These are phyloP conservation scores for Cardamine occulta DNA, from an alignment of 345 rosid genomes.

Conservation along the genomic window DNA sequence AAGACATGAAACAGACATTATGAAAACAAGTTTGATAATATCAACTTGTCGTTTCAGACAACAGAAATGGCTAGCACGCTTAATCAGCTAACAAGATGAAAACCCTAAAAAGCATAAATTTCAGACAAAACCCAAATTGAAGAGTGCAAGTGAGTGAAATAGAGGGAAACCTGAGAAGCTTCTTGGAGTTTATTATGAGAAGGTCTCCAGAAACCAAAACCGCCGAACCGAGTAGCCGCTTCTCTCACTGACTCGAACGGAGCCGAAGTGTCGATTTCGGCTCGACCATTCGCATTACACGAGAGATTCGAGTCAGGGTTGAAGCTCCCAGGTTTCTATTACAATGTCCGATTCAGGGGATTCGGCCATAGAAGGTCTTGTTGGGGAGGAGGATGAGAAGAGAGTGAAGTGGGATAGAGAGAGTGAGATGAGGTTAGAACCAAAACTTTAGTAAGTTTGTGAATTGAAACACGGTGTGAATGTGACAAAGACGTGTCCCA, in stretches of 20 bases:
- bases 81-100: slow-evolving; percentile 15
- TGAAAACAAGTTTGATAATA: slow-evolving; percentile 1
- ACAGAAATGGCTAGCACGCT: slow-evolving; percentile 13
- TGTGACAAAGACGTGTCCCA: slow-evolving; percentile 33
- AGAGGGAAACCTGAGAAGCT: slow-evolving; percentile 53
- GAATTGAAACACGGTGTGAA: slow-evolving; percentile 23
- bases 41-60: slow-evolving; percentile 12
- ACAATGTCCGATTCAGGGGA: slow-evolving; percentile 30
- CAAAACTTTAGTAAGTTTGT: background rate
- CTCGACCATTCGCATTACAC: slow-evolving; percentile 27
- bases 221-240: slow-evolving; percentile 87
- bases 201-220: slow-evolving; percentile 92
- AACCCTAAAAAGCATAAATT: slow-evolving; percentile 23
- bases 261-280: slow-evolving; percentile 83
- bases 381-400: background rate
- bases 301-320: slow-evolving; percentile 33
- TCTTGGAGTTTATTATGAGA: slow-evolving; percentile 42
- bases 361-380: slow-evolving; percentile 36
- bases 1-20: slow-evolving; percentile 22
- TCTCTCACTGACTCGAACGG: slow-evolving; percentile 95
- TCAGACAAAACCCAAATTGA: background rate
- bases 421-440: background rate
- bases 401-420: slow-evolving; percentile 28
- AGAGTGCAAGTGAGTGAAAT: slow-evolving; percentile 6
- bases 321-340: slow-evolving; percentile 30